phyloP scores from a whole-genome alignment of 2,329 filamentous ascomycete species.

The Colletotrichum tamarilloi region DNA sequence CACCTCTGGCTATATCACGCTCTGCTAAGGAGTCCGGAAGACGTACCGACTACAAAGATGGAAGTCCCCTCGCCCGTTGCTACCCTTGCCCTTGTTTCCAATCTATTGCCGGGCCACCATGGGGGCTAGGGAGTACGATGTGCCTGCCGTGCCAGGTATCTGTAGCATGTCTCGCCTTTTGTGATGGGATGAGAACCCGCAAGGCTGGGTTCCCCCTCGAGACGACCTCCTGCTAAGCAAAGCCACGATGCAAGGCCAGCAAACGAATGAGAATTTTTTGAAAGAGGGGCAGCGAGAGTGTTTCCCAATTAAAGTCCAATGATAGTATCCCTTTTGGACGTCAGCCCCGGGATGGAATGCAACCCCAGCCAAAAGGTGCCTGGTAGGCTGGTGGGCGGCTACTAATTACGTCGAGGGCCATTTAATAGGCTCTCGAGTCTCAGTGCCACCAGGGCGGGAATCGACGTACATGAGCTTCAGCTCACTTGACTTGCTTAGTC shows the following conservation, averaged over 20 bases:
- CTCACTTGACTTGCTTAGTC: slow-evolving; percentile 43
- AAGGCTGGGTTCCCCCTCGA: slow-evolving; percentile 24
- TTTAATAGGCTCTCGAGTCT: slow-evolving; percentile 37
- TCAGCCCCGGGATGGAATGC: slow-evolving; percentile 27
- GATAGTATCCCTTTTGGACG: slow-evolving; percentile 25
- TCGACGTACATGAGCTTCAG: slow-evolving; percentile 42
- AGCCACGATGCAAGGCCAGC: slow-evolving; percentile 27
- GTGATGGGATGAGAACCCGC: slow-evolving; percentile 15
- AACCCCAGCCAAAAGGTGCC: slow-evolving; percentile 13
- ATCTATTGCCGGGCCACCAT: slow-evolving; percentile 16
- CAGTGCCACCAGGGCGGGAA: slow-evolving; percentile 34
- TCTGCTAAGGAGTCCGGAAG: slow-evolving; percentile 18
- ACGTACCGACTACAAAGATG: slow-evolving; percentile 19
- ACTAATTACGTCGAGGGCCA: slow-evolving; percentile 3
- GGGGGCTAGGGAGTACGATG: not conserved
- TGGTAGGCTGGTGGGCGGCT: slow-evolving; percentile 21
- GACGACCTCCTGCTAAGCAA: not conserved
- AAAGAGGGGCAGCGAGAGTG: slow-evolving; percentile 1
- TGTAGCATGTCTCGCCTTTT: slow-evolving; percentile 17
- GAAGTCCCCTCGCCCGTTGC: slow-evolving; percentile 18
- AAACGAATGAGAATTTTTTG: not conserved
- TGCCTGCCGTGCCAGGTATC: not conserved
- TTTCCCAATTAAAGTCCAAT: slow-evolving; percentile 7
- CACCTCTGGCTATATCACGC: slow-evolving; percentile 26
- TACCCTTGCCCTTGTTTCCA: slow-evolving; percentile 30